Conservation (phyloP, 2,329 filamentous ascomycete species). For the Xylaria hypoxylon region DNA sequence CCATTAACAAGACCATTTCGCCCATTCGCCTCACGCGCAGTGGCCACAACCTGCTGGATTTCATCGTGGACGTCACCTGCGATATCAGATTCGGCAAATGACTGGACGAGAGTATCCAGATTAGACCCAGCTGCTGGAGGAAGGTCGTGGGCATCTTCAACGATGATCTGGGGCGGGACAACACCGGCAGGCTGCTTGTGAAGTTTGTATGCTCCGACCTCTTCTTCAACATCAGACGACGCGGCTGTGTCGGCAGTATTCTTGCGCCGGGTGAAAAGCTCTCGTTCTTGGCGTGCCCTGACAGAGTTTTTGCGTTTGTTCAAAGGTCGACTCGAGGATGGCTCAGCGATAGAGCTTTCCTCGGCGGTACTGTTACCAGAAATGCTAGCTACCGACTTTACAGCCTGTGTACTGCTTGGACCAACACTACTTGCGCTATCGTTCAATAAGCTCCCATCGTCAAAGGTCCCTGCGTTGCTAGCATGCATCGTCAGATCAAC, state of each 20-base stretch:
- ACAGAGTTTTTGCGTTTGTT: constrained; percentile 82
- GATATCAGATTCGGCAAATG: constrained; percentile 83
- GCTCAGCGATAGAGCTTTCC: constrained; percentile 68
- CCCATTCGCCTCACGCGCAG: constrained; percentile 75
- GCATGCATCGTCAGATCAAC: constrained; percentile 99
- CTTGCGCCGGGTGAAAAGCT: constrained; percentile 88
- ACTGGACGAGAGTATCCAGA: constrained; percentile 81
- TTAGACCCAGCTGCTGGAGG: constrained; percentile 77
- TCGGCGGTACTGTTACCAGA: constrained; percentile 80
- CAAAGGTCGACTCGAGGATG: constrained; percentile 72
- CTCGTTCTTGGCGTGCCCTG: constrained; percentile 85
- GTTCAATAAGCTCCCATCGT: constrained; percentile 64
- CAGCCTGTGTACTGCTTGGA: constrained; percentile 85
- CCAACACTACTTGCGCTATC: constrained; percentile 74
- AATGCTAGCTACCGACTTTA: constrained; percentile 90
- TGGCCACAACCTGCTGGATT: constrained; percentile 75
- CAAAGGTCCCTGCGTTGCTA: constrained; percentile 69
- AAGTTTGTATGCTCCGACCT: constrained; percentile 63
- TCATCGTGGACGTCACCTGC: constrained; percentile 80
- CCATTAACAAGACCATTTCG: constrained; percentile 63
- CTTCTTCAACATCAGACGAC: constrained; percentile 67
- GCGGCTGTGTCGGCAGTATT: constrained; percentile 72
- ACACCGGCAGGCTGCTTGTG: constrained; percentile 58
- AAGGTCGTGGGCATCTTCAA: constrained; percentile 77
- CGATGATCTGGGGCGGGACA: constrained; percentile 67